These are phyloP conservation scores for Aquilaria agallochum DNA, from an alignment of 441 rosid genomes.

Conservation along the genomic window DNA sequence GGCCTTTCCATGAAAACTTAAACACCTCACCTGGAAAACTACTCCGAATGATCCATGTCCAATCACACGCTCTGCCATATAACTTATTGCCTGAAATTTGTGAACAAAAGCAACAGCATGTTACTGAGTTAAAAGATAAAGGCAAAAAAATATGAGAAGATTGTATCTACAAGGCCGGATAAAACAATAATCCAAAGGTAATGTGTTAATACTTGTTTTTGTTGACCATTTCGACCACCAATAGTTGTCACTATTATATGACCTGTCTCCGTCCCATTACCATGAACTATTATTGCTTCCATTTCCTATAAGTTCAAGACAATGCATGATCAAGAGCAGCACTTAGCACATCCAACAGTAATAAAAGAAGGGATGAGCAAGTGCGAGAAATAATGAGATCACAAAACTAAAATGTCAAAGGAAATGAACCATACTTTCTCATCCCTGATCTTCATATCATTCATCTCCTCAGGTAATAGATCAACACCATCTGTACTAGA, in stretches of 20 bases:
- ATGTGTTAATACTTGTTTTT: conserved; percentile 60
- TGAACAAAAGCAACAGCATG: conserved; percentile 1
- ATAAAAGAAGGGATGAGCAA: conserved; percentile 1
- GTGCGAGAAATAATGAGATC: conserved; percentile 1
- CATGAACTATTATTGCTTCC: conserved; percentile 87
- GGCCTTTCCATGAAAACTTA: conserved; percentile 4
- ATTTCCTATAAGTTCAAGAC: conserved; percentile 51
- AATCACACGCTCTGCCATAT: conserved; percentile 97
- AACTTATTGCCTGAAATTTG: conserved; percentile 77
- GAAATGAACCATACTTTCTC: conserved; percentile 47
- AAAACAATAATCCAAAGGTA: neutral
- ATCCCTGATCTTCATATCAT: conserved; percentile 88
- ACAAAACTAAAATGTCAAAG: neutral
- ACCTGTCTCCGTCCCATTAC: conserved; percentile 88
- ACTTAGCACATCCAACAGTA: neutral
- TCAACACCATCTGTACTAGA: conserved; percentile 59
- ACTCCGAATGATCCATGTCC: conserved; percentile 98
- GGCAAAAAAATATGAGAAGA: neutral
- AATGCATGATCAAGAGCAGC: neutral
- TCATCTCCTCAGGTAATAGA: conserved; percentile 83
- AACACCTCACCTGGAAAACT: conserved; percentile 74
- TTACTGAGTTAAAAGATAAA: neutral
- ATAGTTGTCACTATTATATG: conserved; percentile 93
- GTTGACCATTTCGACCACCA: conserved; percentile 95
- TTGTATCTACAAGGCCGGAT: neutral